These are phyloP conservation scores for Moesziomyces aphidis DNA, from an alignment of 1,284 basidiomycete species.

Conservation along the genomic window DNA sequence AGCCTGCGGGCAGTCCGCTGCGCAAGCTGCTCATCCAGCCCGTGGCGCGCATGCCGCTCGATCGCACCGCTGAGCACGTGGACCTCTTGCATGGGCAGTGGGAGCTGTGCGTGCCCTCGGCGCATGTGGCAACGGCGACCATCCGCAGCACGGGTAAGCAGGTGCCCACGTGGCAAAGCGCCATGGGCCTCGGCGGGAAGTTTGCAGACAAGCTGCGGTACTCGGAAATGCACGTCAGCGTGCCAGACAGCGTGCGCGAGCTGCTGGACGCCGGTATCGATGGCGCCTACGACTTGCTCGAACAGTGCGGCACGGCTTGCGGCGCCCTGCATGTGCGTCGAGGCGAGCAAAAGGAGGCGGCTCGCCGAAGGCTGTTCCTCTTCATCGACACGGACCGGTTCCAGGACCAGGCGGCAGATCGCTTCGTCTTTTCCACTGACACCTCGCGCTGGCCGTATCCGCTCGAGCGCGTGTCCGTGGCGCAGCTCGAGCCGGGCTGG, in stretches of 20 bases:
- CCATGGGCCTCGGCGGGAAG: constrained; percentile 80
- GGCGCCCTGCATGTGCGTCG: constrained; percentile 82
- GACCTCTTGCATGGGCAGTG: constrained; percentile 78
- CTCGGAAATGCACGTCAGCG: constrained; percentile 76
- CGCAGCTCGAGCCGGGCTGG: constrained; percentile 48
- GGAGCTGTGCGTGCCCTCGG: constrained; percentile 83
- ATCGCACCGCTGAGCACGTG: constrained; percentile 47
- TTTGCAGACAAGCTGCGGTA: constrained; percentile 78
- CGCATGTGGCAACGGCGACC: constrained; percentile 73
- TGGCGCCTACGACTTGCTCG: constrained; percentile 81
- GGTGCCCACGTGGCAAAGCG: constrained; percentile 85
- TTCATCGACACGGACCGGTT: constrained; percentile 57
- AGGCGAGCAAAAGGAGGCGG: constrained; percentile 70
- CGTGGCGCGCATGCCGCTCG: constrained; percentile 78
- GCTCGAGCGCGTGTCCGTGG: constrained; percentile 46
- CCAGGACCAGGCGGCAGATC: constrained; percentile 44
- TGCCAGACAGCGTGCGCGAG: constrained; percentile 71
- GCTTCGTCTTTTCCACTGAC: constrained; percentile 56
- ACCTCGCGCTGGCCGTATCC: constrained; percentile 53
- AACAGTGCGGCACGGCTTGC: constrained; percentile 90
- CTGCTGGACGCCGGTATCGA: constrained; percentile 83
- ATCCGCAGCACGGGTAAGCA: constrained; percentile 78
- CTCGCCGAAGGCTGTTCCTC: constrained; percentile 60
- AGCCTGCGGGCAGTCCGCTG: constrained; percentile 83
- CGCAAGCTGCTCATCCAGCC: constrained; percentile 80